Percentiles rank a stretch among this genome's conserved stretches.
Evolutionary conservation across 2,329 filamentous ascomycete genomes (phyloP).

Genomic region (Cytospora mali): DNA sequence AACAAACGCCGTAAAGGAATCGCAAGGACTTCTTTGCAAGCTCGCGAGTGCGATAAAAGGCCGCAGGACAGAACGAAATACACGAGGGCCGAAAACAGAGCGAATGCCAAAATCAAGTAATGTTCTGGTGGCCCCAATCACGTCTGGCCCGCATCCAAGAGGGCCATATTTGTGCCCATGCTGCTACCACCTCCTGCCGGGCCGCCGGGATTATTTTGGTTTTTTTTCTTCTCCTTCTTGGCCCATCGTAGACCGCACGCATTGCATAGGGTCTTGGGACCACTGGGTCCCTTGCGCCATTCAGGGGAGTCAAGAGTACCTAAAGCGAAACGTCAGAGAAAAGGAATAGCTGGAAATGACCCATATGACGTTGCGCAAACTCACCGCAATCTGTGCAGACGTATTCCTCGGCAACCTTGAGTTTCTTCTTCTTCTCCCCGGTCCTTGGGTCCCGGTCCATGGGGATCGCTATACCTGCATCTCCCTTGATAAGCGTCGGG

Average conservation of each 20-base stretch:
- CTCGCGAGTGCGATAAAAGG: neutral
- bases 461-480: constrained; percentile 83
- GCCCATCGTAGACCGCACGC: constrained; percentile 81
- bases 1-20: constrained; percentile 14
- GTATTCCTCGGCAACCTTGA: constrained; percentile 84
- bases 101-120: neutral
- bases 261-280: constrained; percentile 94
- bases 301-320: constrained; percentile 88
- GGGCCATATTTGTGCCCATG: constrained; percentile 12
- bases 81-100: neutral
- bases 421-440: constrained; percentile 83
- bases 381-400: constrained; percentile 91
- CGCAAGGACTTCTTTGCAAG: constrained; percentile 6
- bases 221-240: constrained; percentile 78
- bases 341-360: neutral
- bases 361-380: constrained; percentile 33
- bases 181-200: constrained; percentile 6
- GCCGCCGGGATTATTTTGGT: constrained; percentile 29
- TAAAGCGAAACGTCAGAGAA: constrained; percentile 35
- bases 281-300: constrained; percentile 91
- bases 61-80: neutral
- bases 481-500: constrained; percentile 79
- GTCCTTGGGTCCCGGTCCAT: constrained; percentile 73
- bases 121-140: constrained; percentile 1
- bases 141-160: constrained; percentile 22